A percentile compares a stretch with the other conserved stretches of the same genome.
phyloP scores from a whole-genome alignment of 176 grass and related monocot genomes.

The Dactylis glomerata region DNA sequence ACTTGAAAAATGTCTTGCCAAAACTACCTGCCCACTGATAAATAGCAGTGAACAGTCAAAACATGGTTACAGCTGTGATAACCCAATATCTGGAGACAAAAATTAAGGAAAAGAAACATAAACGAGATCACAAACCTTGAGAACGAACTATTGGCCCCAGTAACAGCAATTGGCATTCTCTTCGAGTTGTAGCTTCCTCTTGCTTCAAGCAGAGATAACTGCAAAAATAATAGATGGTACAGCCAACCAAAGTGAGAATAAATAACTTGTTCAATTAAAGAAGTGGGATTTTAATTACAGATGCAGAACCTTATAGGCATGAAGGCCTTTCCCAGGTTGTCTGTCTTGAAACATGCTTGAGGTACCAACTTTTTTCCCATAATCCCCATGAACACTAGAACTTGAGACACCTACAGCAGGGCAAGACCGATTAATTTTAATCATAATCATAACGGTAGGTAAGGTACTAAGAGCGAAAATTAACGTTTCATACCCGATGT shows the following conservation, averaged over 20 bases:
- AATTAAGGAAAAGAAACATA: neutral
- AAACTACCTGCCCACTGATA: conserved; percentile 27
- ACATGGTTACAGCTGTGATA: neutral
- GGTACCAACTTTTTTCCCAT: conserved; percentile 27
- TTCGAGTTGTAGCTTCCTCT: conserved; percentile 23
- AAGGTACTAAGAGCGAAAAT: neutral
- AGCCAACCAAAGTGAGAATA: neutral
- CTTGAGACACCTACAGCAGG: conserved; percentile 31
- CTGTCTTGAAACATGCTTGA: neutral
- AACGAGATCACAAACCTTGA: conserved; percentile 31
- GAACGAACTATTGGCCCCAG: conserved; percentile 38
- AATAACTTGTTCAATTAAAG: neutral
- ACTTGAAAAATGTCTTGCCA: conserved; percentile 52
- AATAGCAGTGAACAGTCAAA: conserved; percentile 12
- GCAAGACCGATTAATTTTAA: neutral
- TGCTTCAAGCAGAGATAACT: conserved; percentile 27
- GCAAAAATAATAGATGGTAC: conserved; percentile 14
- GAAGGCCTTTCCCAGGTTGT: conserved; percentile 7
- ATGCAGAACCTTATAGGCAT: neutral
- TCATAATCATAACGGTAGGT: neutral
- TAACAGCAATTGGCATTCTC: conserved; percentile 21
- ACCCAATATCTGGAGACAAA: neutral
- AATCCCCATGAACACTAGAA: conserved; percentile 18
- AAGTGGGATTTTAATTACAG: neutral
- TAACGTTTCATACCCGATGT: neutral